Percentiles rank a stretch among this genome's conserved stretches.
phyloP scores from a whole-genome alignment of 305 asterid species.

The Solanum hybrid region DNA sequence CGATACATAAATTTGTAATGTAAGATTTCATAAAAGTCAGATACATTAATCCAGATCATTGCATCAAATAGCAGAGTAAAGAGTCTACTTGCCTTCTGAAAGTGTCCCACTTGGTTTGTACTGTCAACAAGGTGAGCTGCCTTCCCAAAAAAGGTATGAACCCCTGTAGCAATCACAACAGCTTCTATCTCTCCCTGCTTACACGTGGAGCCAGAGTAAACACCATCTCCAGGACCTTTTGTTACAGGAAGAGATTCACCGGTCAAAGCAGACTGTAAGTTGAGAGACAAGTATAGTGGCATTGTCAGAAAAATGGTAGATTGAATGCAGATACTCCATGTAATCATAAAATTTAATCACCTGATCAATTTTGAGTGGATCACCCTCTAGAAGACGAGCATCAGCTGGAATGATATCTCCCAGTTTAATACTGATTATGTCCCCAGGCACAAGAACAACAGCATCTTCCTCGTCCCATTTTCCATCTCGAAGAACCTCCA shows the following conservation, averaged over 20 bases:
- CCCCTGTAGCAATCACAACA: constrained; percentile 93
- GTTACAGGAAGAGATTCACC: constrained; percentile 99
- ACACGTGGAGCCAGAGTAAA: constrained; percentile 98
- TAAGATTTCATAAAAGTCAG: background rate
- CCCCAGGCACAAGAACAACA: constrained; percentile 83
- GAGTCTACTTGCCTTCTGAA: constrained; percentile 65
- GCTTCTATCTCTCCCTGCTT: constrained; percentile 99
- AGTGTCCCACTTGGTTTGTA: constrained; percentile 96
- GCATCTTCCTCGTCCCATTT: constrained; percentile 96
- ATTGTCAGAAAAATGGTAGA: background rate
- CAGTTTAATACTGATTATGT: constrained; percentile 75
- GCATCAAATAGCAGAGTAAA: background rate
- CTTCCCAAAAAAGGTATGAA: constrained; percentile 95
- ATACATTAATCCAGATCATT: background rate
- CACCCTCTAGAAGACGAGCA: constrained; percentile 93
- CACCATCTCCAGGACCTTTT: constrained; percentile 98
- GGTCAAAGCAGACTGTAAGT: constrained; percentile 90
- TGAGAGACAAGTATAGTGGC: background rate
- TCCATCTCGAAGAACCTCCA: constrained; percentile 87
- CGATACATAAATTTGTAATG: background rate
- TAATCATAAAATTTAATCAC: constrained; percentile 23
- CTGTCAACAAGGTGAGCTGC: constrained; percentile 98
- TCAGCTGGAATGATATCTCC: constrained; percentile 97
- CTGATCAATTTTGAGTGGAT: constrained; percentile 95
- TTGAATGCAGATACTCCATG: constrained; percentile 4